Evolutionary conservation across 495 filamentous ascomycete species (phyloP).

Genomic region (Neurospora cerealis): DNA sequence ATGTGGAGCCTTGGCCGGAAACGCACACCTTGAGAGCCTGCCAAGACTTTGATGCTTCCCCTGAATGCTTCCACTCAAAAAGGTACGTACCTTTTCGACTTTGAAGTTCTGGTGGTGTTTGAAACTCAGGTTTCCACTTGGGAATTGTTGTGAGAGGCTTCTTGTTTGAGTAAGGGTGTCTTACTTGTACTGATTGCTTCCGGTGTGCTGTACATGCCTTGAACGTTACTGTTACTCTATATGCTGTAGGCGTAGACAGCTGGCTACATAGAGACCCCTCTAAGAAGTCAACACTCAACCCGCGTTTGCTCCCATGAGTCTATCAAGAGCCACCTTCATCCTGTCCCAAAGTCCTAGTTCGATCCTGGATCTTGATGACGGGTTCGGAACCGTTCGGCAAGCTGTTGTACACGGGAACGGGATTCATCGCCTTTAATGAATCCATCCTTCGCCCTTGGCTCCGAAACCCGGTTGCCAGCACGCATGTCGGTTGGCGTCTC

Average conservation of each 20-base stretch:
- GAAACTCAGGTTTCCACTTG: not conserved
- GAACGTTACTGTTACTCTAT: not conserved
- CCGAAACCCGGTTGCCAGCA: not conserved
- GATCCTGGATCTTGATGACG: not conserved
- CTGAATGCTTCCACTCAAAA: not conserved
- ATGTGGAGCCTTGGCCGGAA: not conserved
- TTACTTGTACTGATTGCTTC: not conserved
- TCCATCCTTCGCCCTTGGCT: not conserved
- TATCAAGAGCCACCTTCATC: not conserved
- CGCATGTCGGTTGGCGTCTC: not conserved
- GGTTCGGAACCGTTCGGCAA: not conserved
- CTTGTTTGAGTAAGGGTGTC: not conserved
- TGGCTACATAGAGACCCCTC: not conserved
- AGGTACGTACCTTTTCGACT: not conserved
- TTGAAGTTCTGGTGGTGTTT: not conserved
- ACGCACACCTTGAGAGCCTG: not conserved
- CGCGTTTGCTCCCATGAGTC: not conserved
- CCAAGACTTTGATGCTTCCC: not conserved
- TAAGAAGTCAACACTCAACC: not conserved
- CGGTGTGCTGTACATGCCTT: not conserved
- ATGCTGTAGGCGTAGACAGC: not conserved
- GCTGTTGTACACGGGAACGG: not conserved
- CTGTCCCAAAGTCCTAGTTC: not conserved
- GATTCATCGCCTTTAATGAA: not conserved
- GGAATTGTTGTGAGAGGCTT: not conserved